These are phyloP conservation scores for Aspergillus awamori DNA, from an alignment of 2,329 filamentous ascomycete genomes.

Conservation along the genomic window DNA sequence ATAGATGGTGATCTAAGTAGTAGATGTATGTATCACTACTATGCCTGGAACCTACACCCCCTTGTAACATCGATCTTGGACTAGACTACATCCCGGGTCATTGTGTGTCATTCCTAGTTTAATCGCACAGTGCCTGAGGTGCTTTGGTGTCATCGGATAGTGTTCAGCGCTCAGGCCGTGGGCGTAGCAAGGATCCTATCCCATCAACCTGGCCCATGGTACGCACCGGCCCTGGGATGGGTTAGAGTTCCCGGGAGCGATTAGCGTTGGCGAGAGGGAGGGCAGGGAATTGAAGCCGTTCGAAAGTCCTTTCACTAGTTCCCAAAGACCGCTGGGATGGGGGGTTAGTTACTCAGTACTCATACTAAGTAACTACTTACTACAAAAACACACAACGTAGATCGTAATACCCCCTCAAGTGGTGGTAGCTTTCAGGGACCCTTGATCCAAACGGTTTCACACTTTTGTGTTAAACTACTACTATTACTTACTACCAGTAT, in stretches of 20 bases:
- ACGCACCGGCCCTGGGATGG: not conserved
- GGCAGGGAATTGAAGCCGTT: not conserved
- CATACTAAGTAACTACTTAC: too few species aligned
- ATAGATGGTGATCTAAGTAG: not conserved
- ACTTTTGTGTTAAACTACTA: too few species aligned
- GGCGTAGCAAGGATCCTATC: slow-evolving; percentile 16
- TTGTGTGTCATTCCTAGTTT: not conserved
- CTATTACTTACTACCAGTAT: too few species aligned
- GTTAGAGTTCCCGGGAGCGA: slow-evolving; percentile 6
- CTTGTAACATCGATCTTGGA: not conserved
- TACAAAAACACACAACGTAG: too few species aligned
- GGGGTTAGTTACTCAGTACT: too few species aligned
- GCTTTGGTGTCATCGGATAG: not conserved
- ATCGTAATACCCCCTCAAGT: too few species aligned
- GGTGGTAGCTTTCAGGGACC: too few species aligned
- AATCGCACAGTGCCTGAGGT: not conserved
- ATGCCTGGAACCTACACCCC: not conserved
- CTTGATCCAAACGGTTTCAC: not conserved
- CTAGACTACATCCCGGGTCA: not conserved
- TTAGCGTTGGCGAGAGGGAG: not conserved
- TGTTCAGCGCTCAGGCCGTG: not conserved
- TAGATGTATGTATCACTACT: not conserved
- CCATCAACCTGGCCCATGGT: slow-evolving; percentile 24
- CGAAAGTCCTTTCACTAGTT: not conserved
- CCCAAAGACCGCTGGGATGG: too few species aligned